Conservation (phyloP, 805 yeast genomes). For the Candida xyloterini region DNA sequence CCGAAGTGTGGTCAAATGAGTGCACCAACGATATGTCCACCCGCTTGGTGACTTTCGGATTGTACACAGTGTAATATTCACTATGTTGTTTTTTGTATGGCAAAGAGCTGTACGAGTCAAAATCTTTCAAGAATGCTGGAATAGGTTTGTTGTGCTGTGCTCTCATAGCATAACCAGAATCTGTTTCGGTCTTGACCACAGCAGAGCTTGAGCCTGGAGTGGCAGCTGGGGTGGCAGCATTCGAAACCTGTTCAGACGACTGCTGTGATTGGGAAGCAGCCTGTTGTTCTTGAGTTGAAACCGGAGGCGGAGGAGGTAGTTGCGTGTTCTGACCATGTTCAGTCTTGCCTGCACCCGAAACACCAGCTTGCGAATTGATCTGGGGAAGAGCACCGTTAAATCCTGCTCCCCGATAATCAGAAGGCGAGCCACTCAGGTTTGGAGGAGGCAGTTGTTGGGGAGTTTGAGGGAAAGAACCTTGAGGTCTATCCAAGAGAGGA, state of each 20-base stretch:
- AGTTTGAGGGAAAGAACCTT: conserved; percentile 23
- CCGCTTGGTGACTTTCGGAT: conserved; percentile 74
- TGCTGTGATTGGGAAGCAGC: conserved; percentile 22
- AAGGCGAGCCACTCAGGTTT: conserved; percentile 27
- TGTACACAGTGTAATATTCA: conserved; percentile 86
- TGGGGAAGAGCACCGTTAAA: conserved; percentile 25
- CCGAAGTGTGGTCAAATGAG: conserved; percentile 88
- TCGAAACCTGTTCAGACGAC: conserved; percentile 23
- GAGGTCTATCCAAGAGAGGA: conserved; percentile 20
- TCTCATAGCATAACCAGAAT: conserved; percentile 37
- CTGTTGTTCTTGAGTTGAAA: conserved; percentile 19
- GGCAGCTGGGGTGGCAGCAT: conserved; percentile 31
- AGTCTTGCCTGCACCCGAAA: conserved; percentile 29
- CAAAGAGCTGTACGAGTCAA: conserved; percentile 74
- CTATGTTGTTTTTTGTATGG: conserved; percentile 77
- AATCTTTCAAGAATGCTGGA: conserved; percentile 76
- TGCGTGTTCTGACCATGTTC: conserved; percentile 29
- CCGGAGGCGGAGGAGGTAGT: conserved; percentile 26
- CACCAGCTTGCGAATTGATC: conserved; percentile 22
- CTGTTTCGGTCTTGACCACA: conserved; percentile 23
- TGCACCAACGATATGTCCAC: conserved; percentile 87
- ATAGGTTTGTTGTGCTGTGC: conserved; percentile 67
- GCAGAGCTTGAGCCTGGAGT: conserved; percentile 22
- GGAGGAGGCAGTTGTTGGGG: conserved; percentile 38
- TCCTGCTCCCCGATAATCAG: conserved; percentile 21